phyloP scores from a whole-genome alignment of 495 filamentous ascomycete genomes.

The Tirmania nivea region DNA sequence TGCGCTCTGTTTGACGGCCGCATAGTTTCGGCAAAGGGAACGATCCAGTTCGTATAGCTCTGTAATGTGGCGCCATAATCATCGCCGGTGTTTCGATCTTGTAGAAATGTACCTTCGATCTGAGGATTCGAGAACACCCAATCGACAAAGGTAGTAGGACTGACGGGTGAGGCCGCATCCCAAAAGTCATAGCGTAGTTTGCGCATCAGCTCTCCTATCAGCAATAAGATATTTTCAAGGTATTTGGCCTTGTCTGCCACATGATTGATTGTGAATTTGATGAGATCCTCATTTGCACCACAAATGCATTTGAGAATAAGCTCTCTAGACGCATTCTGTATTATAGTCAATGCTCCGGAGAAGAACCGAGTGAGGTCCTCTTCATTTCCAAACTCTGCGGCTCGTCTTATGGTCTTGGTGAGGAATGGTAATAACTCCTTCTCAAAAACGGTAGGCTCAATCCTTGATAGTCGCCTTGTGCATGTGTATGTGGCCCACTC shows the following conservation, averaged over 20 bases:
- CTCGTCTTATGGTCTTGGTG: slow-evolving; percentile 9
- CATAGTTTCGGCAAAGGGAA: slow-evolving; percentile 15
- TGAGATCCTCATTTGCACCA: slow-evolving; percentile 17
- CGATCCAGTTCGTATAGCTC: slow-evolving; percentile 18
- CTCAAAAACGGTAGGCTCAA: slow-evolving; percentile 12
- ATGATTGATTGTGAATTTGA: slow-evolving; percentile 16
- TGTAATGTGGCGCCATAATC: slow-evolving; percentile 9
- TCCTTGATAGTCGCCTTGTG: slow-evolving; percentile 7
- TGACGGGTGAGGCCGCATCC: slow-evolving; percentile 17
- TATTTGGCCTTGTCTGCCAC: slow-evolving; percentile 12
- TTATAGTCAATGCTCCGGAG: slow-evolving; percentile 11
- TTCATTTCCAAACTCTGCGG: slow-evolving; percentile 6
- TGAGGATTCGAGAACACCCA: slow-evolving; percentile 8
- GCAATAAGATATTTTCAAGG: slow-evolving; percentile 14
- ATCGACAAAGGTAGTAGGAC: slow-evolving; percentile 13
- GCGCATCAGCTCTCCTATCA: slow-evolving; percentile 16
- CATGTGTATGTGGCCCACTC: slow-evolving; percentile 12
- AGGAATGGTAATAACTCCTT: slow-evolving; percentile 10
- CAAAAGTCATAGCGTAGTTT: slow-evolving; percentile 17
- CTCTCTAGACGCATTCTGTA: slow-evolving; percentile 11
- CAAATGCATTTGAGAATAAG: slow-evolving; percentile 17
- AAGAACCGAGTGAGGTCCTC: slow-evolving; percentile 11
- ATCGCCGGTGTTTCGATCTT: background rate
- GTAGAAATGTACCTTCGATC: background rate
- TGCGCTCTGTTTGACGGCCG: slow-evolving; percentile 14